Conservation (phyloP, 1,139 yeast species). For the Taiozyma onychis region DNA sequence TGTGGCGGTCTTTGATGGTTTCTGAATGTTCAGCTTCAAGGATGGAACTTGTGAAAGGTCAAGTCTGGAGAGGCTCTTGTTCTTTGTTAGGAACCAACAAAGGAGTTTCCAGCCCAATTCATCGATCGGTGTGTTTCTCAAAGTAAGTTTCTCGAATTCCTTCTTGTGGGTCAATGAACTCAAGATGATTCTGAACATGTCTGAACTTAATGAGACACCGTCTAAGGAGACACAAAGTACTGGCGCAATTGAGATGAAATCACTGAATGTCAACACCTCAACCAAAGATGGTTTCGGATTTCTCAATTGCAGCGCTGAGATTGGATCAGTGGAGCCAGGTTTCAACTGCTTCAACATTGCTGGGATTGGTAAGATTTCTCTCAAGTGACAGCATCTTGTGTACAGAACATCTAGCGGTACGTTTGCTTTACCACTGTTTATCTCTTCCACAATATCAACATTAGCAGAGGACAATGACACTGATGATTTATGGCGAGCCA, state of each 20-base stretch:
- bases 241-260: slow-evolving; percentile 70
- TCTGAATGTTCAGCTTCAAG: slow-evolving; percentile 51
- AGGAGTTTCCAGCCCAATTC: slow-evolving; percentile 65
- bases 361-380: slow-evolving; percentile 72
- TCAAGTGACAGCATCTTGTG: slow-evolving; percentile 68
- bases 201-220: slow-evolving; percentile 58
- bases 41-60: slow-evolving; percentile 73
- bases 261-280: slow-evolving; percentile 70
- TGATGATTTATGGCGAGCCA: slow-evolving; percentile 34
- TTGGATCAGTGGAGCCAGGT: slow-evolving; percentile 61
- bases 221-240: slow-evolving; percentile 62
- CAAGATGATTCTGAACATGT: slow-evolving; percentile 58
- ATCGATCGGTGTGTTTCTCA: slow-evolving; percentile 67
- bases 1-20: slow-evolving; percentile 33
- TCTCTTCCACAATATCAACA: slow-evolving; percentile 18
- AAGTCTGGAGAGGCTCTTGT: slow-evolving; percentile 46
- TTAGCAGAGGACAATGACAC: slow-evolving; percentile 20
- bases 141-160: slow-evolving; percentile 58
- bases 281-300: slow-evolving; percentile 73
- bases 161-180: slow-evolving; percentile 56
- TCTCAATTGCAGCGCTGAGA: slow-evolving; percentile 56
- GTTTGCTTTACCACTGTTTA: slow-evolving; percentile 23
- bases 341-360: slow-evolving; percentile 73
- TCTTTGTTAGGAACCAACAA: slow-evolving; percentile 65
- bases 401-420: slow-evolving; percentile 57